Evolutionary conservation across 2,329 filamentous ascomycete genomes (phyloP), one percentile per base, ranked within the genome.

Genomic region (Proliferodiscus dingleyae): DNA sequence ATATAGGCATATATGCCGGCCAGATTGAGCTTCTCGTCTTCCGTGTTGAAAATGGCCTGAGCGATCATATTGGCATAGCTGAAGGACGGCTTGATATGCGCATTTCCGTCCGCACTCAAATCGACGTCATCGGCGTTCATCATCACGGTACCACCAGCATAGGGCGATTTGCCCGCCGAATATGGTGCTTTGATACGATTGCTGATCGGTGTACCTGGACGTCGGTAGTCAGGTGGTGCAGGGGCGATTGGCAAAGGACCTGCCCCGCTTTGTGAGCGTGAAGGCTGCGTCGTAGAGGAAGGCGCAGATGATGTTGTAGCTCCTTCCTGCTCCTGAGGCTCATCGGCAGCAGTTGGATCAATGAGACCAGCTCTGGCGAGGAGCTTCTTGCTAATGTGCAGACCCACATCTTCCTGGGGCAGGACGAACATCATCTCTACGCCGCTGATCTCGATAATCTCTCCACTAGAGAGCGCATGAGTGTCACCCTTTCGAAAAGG

Each of bases 361-460:
- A 67, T 64, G 24, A 82, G 69, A 21, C 80, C 75, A 24, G 85
- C 83, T 37, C 86, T 81, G 56, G 86, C 78, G 13, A 87, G 75
- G 61, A 85, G 89, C 58, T 70, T 78, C 18, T 75, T 75, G 60
- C 86, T 79, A 49, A 94, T 82, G 37, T 78, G 73, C 21, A 89
- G 74, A 19, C 80, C 78, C 45, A 71, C 73, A 37, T 80, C 73
- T 54, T 87, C 83, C 19, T 80, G 81, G 0, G 93, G 91, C n/a
- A 95, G 79, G 38, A 96, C 88, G 66, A 98, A 98, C 74, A 97
- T 91, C 93, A 98, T 98, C 70, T 98, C 91, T 1, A 93, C 87
- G 43, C 87, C 87, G 58, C 85, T 86, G 61, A 97, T 87, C 61
- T 95, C 89, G 47, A 98, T 83, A 34, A 97, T 88, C 63, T 91